phyloP scores from a whole-genome alignment of 2,329 filamentous ascomycete species.

The Penicillium frequentans region DNA sequence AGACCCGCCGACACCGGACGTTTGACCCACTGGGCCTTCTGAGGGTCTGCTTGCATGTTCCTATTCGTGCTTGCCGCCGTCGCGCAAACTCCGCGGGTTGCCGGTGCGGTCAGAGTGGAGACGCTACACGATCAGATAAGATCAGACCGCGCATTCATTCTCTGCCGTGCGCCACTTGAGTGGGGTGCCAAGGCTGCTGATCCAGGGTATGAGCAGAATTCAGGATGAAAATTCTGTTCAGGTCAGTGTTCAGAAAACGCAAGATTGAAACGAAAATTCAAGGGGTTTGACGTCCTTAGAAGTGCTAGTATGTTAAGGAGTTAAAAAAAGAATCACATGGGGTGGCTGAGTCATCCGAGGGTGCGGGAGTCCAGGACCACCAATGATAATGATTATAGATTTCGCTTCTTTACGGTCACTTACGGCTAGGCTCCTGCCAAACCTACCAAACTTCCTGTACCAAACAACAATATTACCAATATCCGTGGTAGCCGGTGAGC shows the following conservation, averaged over 20 bases:
- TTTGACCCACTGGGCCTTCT: slow-evolving; percentile 3
- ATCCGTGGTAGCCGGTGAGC: slow-evolving; percentile 1
- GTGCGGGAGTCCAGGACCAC: neutral
- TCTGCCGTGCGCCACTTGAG: neutral
- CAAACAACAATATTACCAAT: neutral
- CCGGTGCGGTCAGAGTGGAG: slow-evolving; percentile 13
- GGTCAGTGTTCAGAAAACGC: neutral
- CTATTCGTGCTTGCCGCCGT: slow-evolving; percentile 13
- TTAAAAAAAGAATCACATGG: slow-evolving; percentile 8
- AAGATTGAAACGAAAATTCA: neutral
- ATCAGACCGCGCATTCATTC: slow-evolving; percentile 13
- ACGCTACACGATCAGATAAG: slow-evolving; percentile 25
- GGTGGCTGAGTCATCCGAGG: slow-evolving; percentile 12
- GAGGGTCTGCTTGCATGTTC: neutral
- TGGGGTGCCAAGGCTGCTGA: slow-evolving; percentile 5
- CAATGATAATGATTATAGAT: neutral
- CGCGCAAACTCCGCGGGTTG: slow-evolving; percentile 1
- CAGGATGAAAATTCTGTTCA: neutral
- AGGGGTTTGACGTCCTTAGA: neutral
- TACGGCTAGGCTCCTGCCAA: neutral
- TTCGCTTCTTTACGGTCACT: neutral
- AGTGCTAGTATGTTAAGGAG: neutral
- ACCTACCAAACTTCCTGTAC: neutral
- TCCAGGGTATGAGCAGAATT: slow-evolving; percentile 1
- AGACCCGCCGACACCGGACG: slow-evolving; percentile 8